Conservation (phyloP, 768 basidiomycete genomes). For the Thelephora ganbajun region DNA sequence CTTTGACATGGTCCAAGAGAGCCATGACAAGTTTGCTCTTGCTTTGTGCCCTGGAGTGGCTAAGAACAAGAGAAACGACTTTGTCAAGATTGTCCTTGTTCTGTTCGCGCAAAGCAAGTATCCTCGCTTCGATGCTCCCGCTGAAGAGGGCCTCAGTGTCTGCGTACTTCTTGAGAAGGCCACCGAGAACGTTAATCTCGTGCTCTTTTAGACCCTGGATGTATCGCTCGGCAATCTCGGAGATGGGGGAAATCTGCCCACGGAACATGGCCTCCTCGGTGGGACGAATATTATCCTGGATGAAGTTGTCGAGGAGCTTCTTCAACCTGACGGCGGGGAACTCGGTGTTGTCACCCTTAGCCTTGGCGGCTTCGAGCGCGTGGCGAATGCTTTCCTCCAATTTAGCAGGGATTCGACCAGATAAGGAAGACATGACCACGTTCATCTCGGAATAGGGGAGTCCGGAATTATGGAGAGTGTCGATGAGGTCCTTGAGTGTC, state of each 20-base stretch:
- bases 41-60: slow-evolving; percentile 89
- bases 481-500: slow-evolving; percentile 77
- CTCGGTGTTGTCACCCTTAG: slow-evolving; percentile 62
- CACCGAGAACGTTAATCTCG: slow-evolving; percentile 67
- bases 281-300: slow-evolving; percentile 66
- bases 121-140: slow-evolving; percentile 85
- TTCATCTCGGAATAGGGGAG: slow-evolving; percentile 80
- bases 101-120: slow-evolving; percentile 81
- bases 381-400: slow-evolving; percentile 78
- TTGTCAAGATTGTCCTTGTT: slow-evolving; percentile 87
- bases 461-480: slow-evolving; percentile 69
- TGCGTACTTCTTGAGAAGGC: slow-evolving; percentile 65
- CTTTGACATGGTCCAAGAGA: slow-evolving; percentile 84
- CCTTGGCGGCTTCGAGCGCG: slow-evolving; percentile 60
- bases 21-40: slow-evolving; percentile 82
- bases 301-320: slow-evolving; percentile 74
- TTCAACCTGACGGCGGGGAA: slow-evolving; percentile 84
- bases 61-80: slow-evolving; percentile 75
- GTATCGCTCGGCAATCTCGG: slow-evolving; percentile 70
- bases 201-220: slow-evolving; percentile 74
- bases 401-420: slow-evolving; percentile 86
- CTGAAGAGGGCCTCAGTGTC: slow-evolving; percentile 87
- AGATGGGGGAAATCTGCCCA: slow-evolving; percentile 51
- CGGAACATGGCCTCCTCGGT: slow-evolving; percentile 76
- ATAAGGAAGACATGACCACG: slow-evolving; percentile 75